Base-by-base conservation (phyloP, 23 red algal genomes). In the Gracilaria domingensis region DNA sequence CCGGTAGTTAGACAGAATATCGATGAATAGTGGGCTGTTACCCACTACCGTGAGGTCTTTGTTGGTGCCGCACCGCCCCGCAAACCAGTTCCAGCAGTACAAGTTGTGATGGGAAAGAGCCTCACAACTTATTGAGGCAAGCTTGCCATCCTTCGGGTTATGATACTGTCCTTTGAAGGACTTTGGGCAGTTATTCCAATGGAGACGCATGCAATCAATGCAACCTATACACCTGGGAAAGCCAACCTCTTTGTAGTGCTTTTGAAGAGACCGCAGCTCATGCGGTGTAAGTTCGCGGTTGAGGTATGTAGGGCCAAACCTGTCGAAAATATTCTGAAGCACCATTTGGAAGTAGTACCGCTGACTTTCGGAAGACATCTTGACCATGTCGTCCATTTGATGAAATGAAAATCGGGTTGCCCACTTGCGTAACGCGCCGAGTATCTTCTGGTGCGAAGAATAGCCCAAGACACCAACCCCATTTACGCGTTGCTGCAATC, bases 151-250 rank as follows among this genome's bases (percentile, higher is more conserved):
- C n/a, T n/a, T n/a, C n/a, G n/a, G n/a, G n/a, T n/a, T n/a, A n/a
- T n/a, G n/a, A n/a, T n/a, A n/a, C n/a, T n/a, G n/a, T n/a, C n/a
- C n/a, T n/a, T n/a, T n/a, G n/a, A n/a, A n/a, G n/a, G n/a, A n/a
- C n/a, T n/a, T n/a, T n/a, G n/a, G n/a, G n/a, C n/a, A n/a, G n/a
- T n/a, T n/a, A n/a, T n/a, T n/a, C n/a, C n/a, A n/a, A 16, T 20
- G 28, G 12, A 85, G 30, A 42, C 57, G 57, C 60, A 69, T 57
- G 25, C 81, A 36, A 21, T 59, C 89, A 60, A 57, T 21, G 35
- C 78, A 93, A 20, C 89, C 78, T 34, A 57, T 21, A 23, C 78
- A 93, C 28, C 89, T 59, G 32, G 64, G 60, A 66, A 93, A 93
- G 16, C 89, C 89, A 8, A 21, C 16, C 0, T 72, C 45, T 26